Evolutionary conservation across 2,329 filamentous ascomycete genomes (phyloP), one percentile per base, ranked within the genome.

Genomic region (Fusarium sp.): DNA sequence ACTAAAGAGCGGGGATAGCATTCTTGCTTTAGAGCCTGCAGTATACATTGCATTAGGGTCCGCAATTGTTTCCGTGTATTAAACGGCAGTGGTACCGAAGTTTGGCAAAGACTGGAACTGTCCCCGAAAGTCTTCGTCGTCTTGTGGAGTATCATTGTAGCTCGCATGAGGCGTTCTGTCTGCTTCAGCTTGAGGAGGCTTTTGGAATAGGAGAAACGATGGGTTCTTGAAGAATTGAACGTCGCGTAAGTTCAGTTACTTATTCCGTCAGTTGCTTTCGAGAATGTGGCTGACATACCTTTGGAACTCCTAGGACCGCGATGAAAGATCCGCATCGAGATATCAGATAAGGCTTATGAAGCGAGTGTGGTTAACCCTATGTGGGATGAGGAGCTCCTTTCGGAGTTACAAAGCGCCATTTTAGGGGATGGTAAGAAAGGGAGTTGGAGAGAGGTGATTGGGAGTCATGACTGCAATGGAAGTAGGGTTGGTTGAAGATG

Each of bases 181-280:
- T 68, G n/a, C n/a, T n/a, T n/a, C n/a, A n/a, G n/a, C n/a, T 68
- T 1, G 47, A 67, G 13, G 22, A 26, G 3, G n/a, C 63, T 2
- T 68, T 67, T 6, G 2, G 3, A 3, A 38, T 28, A 10, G 51
- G 45, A 7, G 62, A 66, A 38, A 24, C 53, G 4, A 14, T 17
- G 13, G 41, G 41, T 2, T 20, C 11, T 26, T 47, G 26, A 14
- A 63, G 6, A 8, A 15, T 24, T 26, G 26, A 26, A 26, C 26
- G 8, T 38, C n/a, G 15, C 0, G 17, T 44, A 20, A 24, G n/a
- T 38, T 39, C 2, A 12, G 4, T 4, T 24, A 4, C 11, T 13
- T 18, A 20, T 28, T 1, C 17, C 3, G 8, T 2, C 6, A 1
- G 8, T 12, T 15, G 5, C 4, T 17, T 5, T 41, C 6, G 5